These are phyloP conservation scores for Mycena rebaudengoi DNA, from an alignment of 768 basidiomycete species.

Conservation along the genomic window DNA sequence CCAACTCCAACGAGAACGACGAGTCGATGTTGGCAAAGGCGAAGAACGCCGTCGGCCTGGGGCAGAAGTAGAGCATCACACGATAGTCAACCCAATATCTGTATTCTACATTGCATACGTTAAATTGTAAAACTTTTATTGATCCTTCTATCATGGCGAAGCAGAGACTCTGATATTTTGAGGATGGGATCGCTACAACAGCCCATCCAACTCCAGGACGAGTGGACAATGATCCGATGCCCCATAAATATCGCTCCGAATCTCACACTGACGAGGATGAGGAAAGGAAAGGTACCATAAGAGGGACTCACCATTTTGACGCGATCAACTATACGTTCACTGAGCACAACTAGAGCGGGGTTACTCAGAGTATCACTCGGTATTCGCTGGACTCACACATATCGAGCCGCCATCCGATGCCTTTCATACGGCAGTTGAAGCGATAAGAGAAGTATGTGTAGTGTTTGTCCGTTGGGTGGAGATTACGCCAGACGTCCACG, in stretches of 20 bases:
- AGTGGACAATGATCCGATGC: constrained; percentile 89
- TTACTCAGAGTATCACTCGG: neutral
- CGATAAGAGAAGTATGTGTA: constrained; percentile 89
- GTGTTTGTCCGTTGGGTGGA: constrained; percentile 72
- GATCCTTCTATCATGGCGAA: no score
- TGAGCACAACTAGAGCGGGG: constrained; percentile 67
- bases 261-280: constrained; percentile 68
- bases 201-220: constrained; percentile 74
- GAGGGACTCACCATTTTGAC: constrained; percentile 62
- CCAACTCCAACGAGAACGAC: constrained; percentile 59
- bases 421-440: constrained; percentile 81
- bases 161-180: no score
- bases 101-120: neutral
- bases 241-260: constrained; percentile 85
- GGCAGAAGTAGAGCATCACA: constrained; percentile 36
- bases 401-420: constrained; percentile 89
- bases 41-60: constrained; percentile 60
- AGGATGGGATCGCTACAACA: constrained; percentile 27
- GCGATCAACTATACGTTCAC: constrained; percentile 68
- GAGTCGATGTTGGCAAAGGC: constrained; percentile 58
- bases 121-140: neutral
- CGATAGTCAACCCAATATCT: neutral
- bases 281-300: neutral
- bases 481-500: constrained; percentile 81
- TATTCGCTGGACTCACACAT: constrained; percentile 60